Conservation (phyloP, 805 yeast genomes). For the Nematodospora valgi region DNA sequence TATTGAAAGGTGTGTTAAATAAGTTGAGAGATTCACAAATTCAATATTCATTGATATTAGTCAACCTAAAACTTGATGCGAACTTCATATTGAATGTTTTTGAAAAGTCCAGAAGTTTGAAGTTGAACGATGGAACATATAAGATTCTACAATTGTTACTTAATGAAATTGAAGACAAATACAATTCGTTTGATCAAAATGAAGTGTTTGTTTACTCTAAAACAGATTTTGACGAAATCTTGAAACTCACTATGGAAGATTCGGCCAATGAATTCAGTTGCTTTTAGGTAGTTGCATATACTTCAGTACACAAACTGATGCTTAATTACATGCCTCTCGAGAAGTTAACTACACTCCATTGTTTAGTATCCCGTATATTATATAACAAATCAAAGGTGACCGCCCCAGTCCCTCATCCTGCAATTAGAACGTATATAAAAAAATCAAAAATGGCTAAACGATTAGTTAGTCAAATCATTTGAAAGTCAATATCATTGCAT, state of each 20-base stretch:
- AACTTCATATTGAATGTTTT: slow-evolving; percentile 38
- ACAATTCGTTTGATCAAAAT: slow-evolving; percentile 13
- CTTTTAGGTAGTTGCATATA: slow-evolving; percentile 16
- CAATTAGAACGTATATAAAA: slow-evolving; percentile 8
- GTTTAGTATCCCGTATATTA: slow-evolving; percentile 1
- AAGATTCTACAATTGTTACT: slow-evolving; percentile 30
- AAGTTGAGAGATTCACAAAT: slow-evolving; percentile 18
- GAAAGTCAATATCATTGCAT: slow-evolving; percentile 1
- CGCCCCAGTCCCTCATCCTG: slow-evolving; percentile 12
- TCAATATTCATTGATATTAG: slow-evolving; percentile 13
- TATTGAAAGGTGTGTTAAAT: slow-evolving; percentile 31
- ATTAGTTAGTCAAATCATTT: not conserved
- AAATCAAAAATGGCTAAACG: not conserved
- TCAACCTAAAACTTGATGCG: slow-evolving; percentile 34
- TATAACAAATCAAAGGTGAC: slow-evolving; percentile 5
- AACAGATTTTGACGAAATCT: slow-evolving; percentile 25
- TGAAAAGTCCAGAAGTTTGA: slow-evolving; percentile 30
- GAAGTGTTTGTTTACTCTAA: slow-evolving; percentile 20
- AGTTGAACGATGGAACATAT: slow-evolving; percentile 32
- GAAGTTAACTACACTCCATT: not conserved
- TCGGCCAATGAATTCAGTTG: slow-evolving; percentile 33
- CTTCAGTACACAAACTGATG: too few species aligned
- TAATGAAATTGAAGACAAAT: slow-evolving; percentile 23
- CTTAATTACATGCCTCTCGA: not conserved
- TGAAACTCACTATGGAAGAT: slow-evolving; percentile 23